phyloP scores from a whole-genome alignment of 441 rosid species.

The Corymbia citriodora region DNA sequence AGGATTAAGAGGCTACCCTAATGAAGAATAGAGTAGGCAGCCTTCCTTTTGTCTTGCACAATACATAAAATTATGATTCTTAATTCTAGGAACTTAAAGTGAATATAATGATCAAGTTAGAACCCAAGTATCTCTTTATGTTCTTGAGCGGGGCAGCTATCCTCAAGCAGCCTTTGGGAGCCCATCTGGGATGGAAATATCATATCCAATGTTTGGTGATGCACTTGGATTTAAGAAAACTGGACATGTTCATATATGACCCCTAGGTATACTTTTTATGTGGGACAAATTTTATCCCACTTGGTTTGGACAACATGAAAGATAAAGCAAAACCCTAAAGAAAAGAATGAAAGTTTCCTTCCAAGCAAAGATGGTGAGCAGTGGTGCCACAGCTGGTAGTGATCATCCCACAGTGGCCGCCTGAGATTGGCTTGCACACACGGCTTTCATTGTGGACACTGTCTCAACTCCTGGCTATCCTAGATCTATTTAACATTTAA shows the following conservation, averaged over 20 bases:
- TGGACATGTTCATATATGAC: neutral
- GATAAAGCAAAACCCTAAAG: neutral
- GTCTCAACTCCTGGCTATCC: neutral
- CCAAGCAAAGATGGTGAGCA: neutral
- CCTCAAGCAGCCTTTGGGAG: neutral
- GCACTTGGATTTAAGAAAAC: neutral
- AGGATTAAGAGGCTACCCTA: neutral
- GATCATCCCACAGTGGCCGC: neutral
- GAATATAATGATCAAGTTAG: neutral
- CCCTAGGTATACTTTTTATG: neutral
- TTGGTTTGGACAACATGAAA: neutral
- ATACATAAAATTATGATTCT: neutral
- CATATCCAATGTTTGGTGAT: neutral
- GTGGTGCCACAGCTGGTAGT: neutral
- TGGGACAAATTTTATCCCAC: neutral
- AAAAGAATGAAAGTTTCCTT: neutral
- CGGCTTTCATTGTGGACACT: neutral
- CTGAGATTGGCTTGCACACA: neutral
- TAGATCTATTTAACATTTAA: neutral
- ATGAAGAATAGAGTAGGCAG: neutral
- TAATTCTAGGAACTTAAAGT: neutral
- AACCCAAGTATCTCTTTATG: neutral
- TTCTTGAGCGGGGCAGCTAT: neutral
- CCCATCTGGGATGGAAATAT: neutral
- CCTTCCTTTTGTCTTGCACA: neutral